Base-by-base conservation (phyloP, 179 eudicot species). In the Camellia oleifera region DNA sequence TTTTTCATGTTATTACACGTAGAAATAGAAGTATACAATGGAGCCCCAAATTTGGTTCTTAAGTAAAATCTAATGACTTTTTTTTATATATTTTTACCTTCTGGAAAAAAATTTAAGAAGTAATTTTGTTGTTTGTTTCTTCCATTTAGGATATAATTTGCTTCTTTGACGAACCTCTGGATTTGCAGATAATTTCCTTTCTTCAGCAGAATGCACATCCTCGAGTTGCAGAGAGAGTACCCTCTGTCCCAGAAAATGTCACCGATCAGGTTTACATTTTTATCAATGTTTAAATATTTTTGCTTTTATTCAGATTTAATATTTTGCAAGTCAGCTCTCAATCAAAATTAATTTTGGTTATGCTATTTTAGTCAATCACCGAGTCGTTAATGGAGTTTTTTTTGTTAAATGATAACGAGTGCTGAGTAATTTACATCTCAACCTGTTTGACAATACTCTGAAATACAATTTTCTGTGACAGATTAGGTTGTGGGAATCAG, bases 171-270 rank as follows among this genome's bases (percentile, higher is more conserved):
- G 64, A 71, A 48, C 54, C 18, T 77, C 5, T 72, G 74, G 45
- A 76, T 76, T 75, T 86, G 92, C 96, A 96, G 99, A 96, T 96
- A 86, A 83, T 96, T 80, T 88, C 93, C 11, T 94, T 96, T 82
- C 92, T 96, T 72, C 97, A 96, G 86, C 99, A 94, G 88, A 96
- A 96, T 86, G 97, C 97, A 56, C 99, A 96, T 89, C 95, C 97
- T 85, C 92, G 99, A 82, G 97, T 93, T 70, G 94, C 98, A 54
- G 93, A 92, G 75, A 89, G 86, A 85, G 72, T 84, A 77, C 99
- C 98, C 17, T 71, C 94, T 79, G 98, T 96, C 56, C 99, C 99
- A 57, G 99, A 96, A 89, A 96, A 96, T 82, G 99, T 96, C 52
- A 94, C 98, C 1, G 99, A 96, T 86, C 99, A 94, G 99, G 99